Evolutionary conservation across 2,329 filamentous ascomycete species (phyloP).

Genomic region (Diaporthe citriasiana): DNA sequence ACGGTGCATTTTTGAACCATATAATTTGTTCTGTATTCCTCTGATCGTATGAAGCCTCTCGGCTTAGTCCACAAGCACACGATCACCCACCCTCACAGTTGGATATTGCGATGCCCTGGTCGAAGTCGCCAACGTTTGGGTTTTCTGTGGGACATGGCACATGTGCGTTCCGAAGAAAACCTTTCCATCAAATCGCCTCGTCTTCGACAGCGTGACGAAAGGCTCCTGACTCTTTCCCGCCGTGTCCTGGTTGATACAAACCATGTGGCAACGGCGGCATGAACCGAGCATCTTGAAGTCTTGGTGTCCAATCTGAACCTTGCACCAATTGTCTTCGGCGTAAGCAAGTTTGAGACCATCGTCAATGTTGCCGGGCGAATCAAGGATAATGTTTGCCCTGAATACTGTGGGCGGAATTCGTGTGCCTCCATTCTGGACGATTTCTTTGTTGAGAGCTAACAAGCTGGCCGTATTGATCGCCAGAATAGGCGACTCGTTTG

Average conservation of each 20-base stretch:
- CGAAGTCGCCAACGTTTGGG: neutral
- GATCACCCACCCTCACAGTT: constrained; percentile 66
- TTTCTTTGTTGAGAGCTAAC: constrained; percentile 80
- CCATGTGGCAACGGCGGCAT: constrained; percentile 94
- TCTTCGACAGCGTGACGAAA: constrained; percentile 89
- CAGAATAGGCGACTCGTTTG: constrained; percentile 95
- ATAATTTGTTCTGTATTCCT: neutral
- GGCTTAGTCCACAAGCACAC: constrained; percentile 49
- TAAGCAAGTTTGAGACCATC: constrained; percentile 69
- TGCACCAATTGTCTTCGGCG: constrained; percentile 83
- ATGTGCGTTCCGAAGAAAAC: constrained; percentile 92
- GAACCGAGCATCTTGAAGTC: constrained; percentile 81
- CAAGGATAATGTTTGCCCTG: constrained; percentile 88
- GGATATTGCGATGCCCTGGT: constrained; percentile 54
- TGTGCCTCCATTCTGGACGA: constrained; percentile 73
- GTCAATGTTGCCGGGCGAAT: constrained; percentile 56
- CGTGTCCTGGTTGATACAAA: constrained; percentile 90
- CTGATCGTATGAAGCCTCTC: neutral
- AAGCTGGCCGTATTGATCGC: constrained; percentile 86
- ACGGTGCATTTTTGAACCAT: neutral
- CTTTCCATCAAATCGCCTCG: constrained; percentile 84
- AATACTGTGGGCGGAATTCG: constrained; percentile 82
- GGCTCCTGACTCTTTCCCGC: constrained; percentile 86
- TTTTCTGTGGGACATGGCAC: constrained; percentile 58
- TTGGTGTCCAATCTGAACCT: constrained; percentile 74